These are phyloP conservation scores for Lactarius hengduanensis DNA, from an alignment of 768 basidiomycete species.

Conservation along the genomic window DNA sequence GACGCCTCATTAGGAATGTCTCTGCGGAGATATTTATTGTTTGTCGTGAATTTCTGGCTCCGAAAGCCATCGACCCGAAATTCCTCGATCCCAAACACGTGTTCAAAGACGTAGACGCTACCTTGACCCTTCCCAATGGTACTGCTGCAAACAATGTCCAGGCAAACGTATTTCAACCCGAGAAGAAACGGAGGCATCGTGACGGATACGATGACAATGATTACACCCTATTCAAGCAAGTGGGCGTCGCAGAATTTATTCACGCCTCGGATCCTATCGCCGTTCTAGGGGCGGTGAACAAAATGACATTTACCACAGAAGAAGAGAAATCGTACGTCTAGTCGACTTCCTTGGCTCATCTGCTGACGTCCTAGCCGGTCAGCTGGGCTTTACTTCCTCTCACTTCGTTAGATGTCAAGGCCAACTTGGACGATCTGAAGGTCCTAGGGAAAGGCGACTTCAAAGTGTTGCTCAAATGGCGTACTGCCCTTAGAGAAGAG, in stretches of 20 bases:
- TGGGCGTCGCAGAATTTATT: conserved; percentile 71
- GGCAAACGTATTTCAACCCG: conserved; percentile 94
- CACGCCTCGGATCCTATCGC: conserved; percentile 67
- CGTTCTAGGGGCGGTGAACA: conserved; percentile 74
- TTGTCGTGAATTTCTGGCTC: conserved; percentile 91
- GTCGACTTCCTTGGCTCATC: conserved; percentile 1
- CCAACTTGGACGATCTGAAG: conserved; percentile 89
- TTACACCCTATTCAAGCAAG: conserved; percentile 81
- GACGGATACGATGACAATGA: conserved; percentile 96
- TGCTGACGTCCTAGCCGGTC: conserved; percentile 15
- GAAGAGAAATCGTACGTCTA: conserved; percentile 76
- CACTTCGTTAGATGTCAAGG: conserved; percentile 76
- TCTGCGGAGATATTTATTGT: conserved; percentile 99
- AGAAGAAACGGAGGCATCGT: conserved; percentile 90
- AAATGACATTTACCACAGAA: conserved; percentile 71
- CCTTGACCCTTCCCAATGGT: conserved; percentile 49
- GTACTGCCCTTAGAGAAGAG: conserved; percentile 83
- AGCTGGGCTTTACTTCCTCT: conserved; percentile 74
- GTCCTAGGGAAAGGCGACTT: conserved; percentile 98
- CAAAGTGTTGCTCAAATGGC: conserved; percentile 90
- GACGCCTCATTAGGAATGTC: conserved; percentile 66
- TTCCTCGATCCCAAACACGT: conserved; percentile 97
- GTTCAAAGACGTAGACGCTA: conserved; percentile 81
- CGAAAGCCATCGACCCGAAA: conserved; percentile 94
- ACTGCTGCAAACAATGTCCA: conserved; percentile 65